Base-by-base conservation (phyloP, 345 rosid species). In the Euphorbia tirucalli region DNA sequence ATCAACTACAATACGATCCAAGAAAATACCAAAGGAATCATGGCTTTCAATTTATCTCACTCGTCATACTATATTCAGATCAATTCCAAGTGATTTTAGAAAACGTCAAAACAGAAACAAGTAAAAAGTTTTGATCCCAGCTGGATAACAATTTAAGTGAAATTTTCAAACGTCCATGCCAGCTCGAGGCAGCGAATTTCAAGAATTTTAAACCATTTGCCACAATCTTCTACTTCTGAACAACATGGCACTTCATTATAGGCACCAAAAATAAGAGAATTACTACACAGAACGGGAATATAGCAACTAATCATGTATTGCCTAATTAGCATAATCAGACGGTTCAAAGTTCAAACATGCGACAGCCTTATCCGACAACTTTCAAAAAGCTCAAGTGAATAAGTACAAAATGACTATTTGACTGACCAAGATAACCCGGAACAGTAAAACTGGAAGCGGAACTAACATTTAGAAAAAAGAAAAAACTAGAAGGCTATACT, bases 401-500 rank as follows among this genome's bases (percentile, higher is more conserved):
- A 37, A 1, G 19, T 35, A 21, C 52, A 13, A 64, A 2, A 22
- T 1, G 52, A 64, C 24, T 25, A 35, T 1, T 21, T 39, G 3
- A 39, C 2, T 22, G 22, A 35, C 16, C 25, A 62, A 62, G 4
- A 62, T 4, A 52, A 25, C n/a, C 27, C 0, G 15, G 19, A 58
- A 13, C 46, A n/a, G 4, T 65, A 16, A 27, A 24, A 44, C 7
- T 44, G 35, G 68, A 64, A 65, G 55, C 11, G 27, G 11, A 65
- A 65, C 13, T 24, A 28, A 10, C 21, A 14, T 58, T 25, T 2
- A 60, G 37, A n/a, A 32, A 5, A 32, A 32, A 32, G 44, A 32
- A 35, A 62, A 62, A 11, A 41, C 3, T 37, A 41, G 2, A 32
- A 37, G 1, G 32, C 28, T n/a, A 32, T 14, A 80, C 94, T 83